These are phyloP conservation scores for Pestalotiopsis sp. DNA, from an alignment of 2,329 filamentous ascomycete species.

Conservation along the genomic window DNA sequence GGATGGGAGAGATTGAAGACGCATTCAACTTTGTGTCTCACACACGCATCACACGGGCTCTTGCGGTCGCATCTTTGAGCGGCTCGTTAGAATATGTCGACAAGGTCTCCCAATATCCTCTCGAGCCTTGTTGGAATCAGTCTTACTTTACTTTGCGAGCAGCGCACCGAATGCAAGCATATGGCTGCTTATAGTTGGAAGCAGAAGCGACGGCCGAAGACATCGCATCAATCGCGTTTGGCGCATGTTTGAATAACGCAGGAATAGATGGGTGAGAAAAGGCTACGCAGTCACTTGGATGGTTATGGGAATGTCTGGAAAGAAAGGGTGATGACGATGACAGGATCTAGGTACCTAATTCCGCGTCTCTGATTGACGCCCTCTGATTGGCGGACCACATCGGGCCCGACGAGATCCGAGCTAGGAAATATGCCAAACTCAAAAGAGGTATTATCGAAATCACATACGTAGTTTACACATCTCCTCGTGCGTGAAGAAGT, in stretches of 20 bases:
- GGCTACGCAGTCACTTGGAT: neutral
- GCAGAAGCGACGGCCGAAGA: neutral
- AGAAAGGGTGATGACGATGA: neutral
- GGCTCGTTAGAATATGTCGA: constrained; percentile 16
- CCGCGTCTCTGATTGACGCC: neutral
- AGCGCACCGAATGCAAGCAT: constrained; percentile 22
- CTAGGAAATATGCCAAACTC: neutral
- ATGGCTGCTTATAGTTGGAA: constrained; percentile 13
- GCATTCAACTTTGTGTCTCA: constrained; percentile 30
- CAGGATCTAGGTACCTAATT: neutral
- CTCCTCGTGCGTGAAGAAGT: neutral
- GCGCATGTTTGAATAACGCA: neutral
- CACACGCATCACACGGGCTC: constrained; percentile 36
- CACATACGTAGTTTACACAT: neutral
- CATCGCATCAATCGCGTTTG: neutral
- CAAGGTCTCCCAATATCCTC: constrained; percentile 34
- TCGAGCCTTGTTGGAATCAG: neutral
- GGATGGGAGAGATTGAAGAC: constrained; percentile 21
- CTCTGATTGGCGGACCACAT: constrained; percentile 10
- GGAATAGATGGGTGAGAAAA: neutral
- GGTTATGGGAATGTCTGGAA: neutral
- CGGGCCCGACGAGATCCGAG: constrained; percentile 8
- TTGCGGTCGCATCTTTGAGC: constrained; percentile 32
- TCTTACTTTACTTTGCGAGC: constrained; percentile 35
- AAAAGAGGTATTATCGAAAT: neutral